Conservation (phyloP, 2,329 filamentous ascomycete genomes). For the Cladophialophora immunda region DNA sequence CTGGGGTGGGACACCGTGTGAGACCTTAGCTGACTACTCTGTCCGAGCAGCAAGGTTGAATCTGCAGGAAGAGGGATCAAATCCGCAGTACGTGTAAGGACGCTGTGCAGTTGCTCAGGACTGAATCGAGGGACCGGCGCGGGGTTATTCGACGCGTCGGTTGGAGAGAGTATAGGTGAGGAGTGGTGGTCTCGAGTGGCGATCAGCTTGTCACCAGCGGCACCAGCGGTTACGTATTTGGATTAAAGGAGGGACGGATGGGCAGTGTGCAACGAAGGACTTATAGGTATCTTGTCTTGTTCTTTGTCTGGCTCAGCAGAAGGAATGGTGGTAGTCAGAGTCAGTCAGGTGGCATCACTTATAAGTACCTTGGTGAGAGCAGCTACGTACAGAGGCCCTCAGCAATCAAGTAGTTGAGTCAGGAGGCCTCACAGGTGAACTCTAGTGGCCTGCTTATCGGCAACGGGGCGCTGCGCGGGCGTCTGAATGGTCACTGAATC, state of each 20-base stretch:
- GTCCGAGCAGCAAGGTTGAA: not conserved
- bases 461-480: slow-evolving; percentile 1
- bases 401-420: slow-evolving; percentile 19
- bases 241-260: not conserved
- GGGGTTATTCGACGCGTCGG: slow-evolving; percentile 22
- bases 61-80: not conserved
- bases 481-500: not conserved
- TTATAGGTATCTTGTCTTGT: slow-evolving; percentile 6
- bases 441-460: slow-evolving; percentile 8
- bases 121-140: slow-evolving; percentile 7
- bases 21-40: slow-evolving; percentile 1
- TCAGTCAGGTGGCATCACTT: slow-evolving; percentile 18
- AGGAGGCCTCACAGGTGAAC: slow-evolving; percentile 10
- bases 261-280: not conserved
- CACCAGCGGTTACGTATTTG: not conserved
- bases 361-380: not conserved
- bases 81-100: not conserved
- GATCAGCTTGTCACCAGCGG: slow-evolving; percentile 10
- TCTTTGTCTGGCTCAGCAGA: slow-evolving; percentile 7
- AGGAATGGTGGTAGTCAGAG: slow-evolving; percentile 15
- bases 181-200: slow-evolving; percentile 4
- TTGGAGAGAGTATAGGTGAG: slow-evolving; percentile 11
- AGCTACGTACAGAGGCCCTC: slow-evolving; percentile 2
- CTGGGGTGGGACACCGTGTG: slow-evolving; percentile 4
- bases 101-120: not conserved